A percentile compares a stretch with the other conserved stretches of the same genome.
phyloP scores from a whole-genome alignment of 192 early-diverging fungal species.

The Backusella tarrabulga region DNA sequence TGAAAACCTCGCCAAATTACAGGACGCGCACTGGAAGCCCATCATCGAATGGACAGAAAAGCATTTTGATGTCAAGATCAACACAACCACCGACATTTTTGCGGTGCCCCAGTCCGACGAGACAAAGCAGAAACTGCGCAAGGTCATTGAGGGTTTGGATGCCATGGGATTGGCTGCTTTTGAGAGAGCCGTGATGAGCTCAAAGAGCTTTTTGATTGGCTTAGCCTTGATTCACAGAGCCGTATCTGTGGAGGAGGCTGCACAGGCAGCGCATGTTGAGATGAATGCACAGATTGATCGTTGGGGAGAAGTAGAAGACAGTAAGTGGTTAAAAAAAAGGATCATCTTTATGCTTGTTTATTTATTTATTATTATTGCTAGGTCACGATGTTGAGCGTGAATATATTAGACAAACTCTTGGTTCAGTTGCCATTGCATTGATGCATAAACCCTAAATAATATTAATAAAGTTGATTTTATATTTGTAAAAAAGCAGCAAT shows the following conservation, averaged over 20 bases:
- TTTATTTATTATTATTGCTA: conserved; percentile 10
- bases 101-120: conserved; percentile 62
- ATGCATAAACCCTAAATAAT: conserved; percentile 24
- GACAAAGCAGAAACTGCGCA: conserved; percentile 55
- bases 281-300: conserved; percentile 80
- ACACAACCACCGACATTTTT: conserved; percentile 71
- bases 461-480: no score
- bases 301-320: conserved; percentile 92
- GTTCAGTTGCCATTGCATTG: conserved; percentile 61
- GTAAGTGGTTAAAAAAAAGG: conserved; percentile 41
- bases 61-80: conserved; percentile 65
- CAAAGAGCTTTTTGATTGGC: conserved; percentile 90
- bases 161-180: conserved; percentile 83
- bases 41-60: conserved; percentile 74
- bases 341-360: background rate
- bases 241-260: conserved; percentile 74
- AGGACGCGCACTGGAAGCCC: conserved; percentile 77
- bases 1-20: conserved; percentile 74
- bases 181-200: conserved; percentile 79
- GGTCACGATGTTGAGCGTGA: conserved; percentile 76
- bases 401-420: conserved; percentile 73
- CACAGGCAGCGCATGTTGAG: conserved; percentile 80
- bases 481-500: background rate
- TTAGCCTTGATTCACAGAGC: conserved; percentile 81
- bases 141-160: conserved; percentile 56